Base-by-base conservation (phyloP, 805 yeast species). In the Saccharomyces jurei region DNA sequence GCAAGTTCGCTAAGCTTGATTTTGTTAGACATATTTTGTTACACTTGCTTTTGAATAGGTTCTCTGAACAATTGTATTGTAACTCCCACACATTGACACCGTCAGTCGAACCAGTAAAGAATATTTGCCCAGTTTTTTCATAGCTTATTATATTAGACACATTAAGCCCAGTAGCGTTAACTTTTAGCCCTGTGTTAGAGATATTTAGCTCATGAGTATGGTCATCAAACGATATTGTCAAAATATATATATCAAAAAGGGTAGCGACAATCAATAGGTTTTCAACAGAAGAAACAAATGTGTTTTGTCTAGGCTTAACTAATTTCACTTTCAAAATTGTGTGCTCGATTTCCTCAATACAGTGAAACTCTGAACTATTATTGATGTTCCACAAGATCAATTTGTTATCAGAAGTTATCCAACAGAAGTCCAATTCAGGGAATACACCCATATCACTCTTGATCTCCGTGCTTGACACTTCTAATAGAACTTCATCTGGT, bases 11-110 rank as follows among this genome's bases (percentile, higher is more conserved):
- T 22, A 83, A 66, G 0, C 74, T 83, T 60, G 78, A 79, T 69
- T 80, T 81, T 50, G 96, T 88, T 54, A 87, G 77, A 67, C 96
- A 88, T 47, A 84, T 81, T 67, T 89, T 89, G 62, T 81, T 81
- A 64, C 94, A 86, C 60, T 83, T 86, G 63, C 86, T 84, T 57
- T 83, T 81, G 66, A 88, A 88, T 86, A 96, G 91, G 51, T 87
- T 83, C 48, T 88, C 91, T 30, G 84, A 79, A 62, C 83, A 85
- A 8, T 89, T 78, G 66, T 91, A 91, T 53, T 81, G 82, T 50
- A 91, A 73, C 64, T 87, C 89, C 96, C 96, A 91, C 41, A 91
- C 75, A 61, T 90, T 82, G 41, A 76, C 73, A 1, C 89, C 91
- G 58, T 87, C 89, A 27, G 83, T 82, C 36, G 78, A 77, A 17